Percentiles rank a stretch among this genome's conserved stretches.
phyloP scores from a whole-genome alignment of 2,329 filamentous ascomycete species.

The Penicillium sp. region DNA sequence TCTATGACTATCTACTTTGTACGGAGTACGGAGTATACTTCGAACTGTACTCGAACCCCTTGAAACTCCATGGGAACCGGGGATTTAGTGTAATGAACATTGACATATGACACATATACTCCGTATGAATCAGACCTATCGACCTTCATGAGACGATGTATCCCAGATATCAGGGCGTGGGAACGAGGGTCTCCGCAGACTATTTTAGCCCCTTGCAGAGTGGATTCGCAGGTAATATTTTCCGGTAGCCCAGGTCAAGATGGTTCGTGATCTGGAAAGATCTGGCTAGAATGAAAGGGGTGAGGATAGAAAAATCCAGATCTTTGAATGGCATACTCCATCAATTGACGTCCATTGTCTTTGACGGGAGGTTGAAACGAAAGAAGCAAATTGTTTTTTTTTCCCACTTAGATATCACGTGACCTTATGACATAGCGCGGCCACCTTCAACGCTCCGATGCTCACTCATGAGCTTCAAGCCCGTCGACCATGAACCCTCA shows the following conservation, averaged over 20 bases:
- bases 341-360: no score
- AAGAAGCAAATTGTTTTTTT: no score
- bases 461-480: background rate
- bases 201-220: constrained; percentile 7
- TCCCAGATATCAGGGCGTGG: no score
- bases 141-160: no score
- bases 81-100: background rate
- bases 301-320: no score
- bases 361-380: no score
- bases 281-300: no score
- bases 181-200: background rate
- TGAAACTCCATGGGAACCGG: no score
- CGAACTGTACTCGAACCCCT: no score
- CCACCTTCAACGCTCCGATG: constrained; percentile 5
- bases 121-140: background rate
- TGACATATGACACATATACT: background rate
- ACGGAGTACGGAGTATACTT: background rate
- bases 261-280: no score
- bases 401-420: background rate
- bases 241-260: background rate
- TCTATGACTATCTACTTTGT: background rate
- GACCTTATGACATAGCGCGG: background rate
- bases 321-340: no score
- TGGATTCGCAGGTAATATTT: background rate
- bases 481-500: constrained; percentile 57